Evolutionary conservation across 345 rosid genomes (phyloP), one percentile per base, ranked within the genome.

Genomic region (Anastatica hierochuntica): DNA sequence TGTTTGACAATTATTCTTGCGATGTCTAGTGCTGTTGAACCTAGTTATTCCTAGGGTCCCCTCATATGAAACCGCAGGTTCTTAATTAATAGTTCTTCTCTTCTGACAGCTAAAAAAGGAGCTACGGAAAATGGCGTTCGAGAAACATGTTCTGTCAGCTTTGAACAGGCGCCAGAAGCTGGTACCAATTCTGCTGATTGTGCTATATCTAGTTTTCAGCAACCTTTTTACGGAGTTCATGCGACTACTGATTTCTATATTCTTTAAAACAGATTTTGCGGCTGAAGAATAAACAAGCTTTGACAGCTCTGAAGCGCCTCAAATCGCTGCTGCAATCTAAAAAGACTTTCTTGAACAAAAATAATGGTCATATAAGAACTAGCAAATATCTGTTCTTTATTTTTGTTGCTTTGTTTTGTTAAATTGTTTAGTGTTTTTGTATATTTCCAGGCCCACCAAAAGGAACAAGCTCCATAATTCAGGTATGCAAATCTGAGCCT

Each of bases 41-140:
- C n/a, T n/a, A n/a, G n/a, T n/a, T n/a, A n/a, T n/a, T n/a, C n/a
- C n/a, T n/a, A n/a, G n/a, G n/a, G n/a, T n/a, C n/a, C 29, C 6
- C 36, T 27, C 10, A 2, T 36, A 23, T 29, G 11, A 19, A n/a
- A 10, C 43, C 26, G 23, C 49, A 38, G 17, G 8, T 30, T 47
- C 14, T 48, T 34, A 41, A 41, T n/a, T n/a, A 19, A 9, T 12
- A 13, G 10, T 31, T 16, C 43, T 66, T 62, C 48, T 61, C 60
- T 59, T 42, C 1, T 48, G 48, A 61, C 77, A 90, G 97, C 82
- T 84, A n/a, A 86, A 77, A 69, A 90, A 86, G 72, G 90, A 78
- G 58, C 79, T 76, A 54, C 79, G 94, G 71, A 79, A 77, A 65
- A 73, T 63, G 49, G 72, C 73, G 50, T 75, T 72, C 10, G 86